Conservation (phyloP, 306 rosid genomes). For the Argentina anserina region DNA sequence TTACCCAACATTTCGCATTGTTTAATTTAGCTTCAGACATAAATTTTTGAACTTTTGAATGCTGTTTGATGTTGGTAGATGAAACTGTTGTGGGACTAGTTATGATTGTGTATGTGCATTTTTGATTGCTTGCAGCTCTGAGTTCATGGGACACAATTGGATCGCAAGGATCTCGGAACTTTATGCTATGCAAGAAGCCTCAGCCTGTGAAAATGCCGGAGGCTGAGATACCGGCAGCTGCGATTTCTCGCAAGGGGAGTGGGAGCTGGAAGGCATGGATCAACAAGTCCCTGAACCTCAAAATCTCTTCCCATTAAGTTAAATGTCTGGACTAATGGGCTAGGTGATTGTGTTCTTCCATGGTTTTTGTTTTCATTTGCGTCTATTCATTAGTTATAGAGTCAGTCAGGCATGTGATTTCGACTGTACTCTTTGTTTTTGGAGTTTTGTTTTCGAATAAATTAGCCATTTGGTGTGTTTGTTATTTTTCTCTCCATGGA, state of each 20-base stretch:
- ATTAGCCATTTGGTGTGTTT: background rate
- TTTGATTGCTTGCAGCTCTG: slow-evolving; percentile 51
- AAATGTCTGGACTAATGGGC: background rate
- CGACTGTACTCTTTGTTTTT: background rate
- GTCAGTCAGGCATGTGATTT: background rate
- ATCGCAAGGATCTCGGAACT: slow-evolving; percentile 70
- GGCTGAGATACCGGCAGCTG: slow-evolving; percentile 8
- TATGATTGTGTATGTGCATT: background rate
- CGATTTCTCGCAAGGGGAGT: slow-evolving; percentile 40
- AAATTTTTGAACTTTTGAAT: background rate
- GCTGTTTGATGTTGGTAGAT: too few relatives aligned
- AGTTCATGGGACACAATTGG: slow-evolving; percentile 78
- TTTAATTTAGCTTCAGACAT: background rate
- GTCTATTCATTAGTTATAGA: background rate
- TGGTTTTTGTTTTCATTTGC: background rate
- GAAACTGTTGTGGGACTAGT: too few relatives aligned
- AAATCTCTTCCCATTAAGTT: slow-evolving; percentile 61
- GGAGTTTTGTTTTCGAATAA: slow-evolving; percentile 1
- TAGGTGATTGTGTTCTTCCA: background rate
- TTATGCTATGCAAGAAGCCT: slow-evolving; percentile 86
- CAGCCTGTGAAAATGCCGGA: slow-evolving; percentile 30
- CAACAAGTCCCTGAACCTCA: slow-evolving; percentile 69
- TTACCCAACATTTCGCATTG: background rate
- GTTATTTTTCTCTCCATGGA: background rate
- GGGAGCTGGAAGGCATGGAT: slow-evolving; percentile 90